A percentile compares a stretch with the other conserved stretches of the same genome.
These are phyloP conservation scores for Tetrapisispora nanseiensis DNA, from an alignment of 805 yeast species.

Conservation along the genomic window DNA sequence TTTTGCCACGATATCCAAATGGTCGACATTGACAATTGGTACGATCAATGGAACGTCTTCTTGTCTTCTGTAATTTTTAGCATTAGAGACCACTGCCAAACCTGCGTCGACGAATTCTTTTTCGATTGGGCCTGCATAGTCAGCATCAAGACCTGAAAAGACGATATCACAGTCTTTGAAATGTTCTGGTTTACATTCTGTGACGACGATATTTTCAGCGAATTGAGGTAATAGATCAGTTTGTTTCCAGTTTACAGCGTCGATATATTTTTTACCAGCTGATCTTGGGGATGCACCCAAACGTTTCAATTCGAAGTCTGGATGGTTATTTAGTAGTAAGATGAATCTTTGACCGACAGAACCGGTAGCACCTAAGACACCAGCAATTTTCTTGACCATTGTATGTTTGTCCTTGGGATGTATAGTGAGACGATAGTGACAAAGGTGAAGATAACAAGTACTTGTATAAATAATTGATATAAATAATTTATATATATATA, in stretches of 20 bases:
- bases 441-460: too few species aligned
- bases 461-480: too few species aligned
- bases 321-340: slow-evolving; percentile 72
- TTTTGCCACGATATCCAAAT: slow-evolving; percentile 60
- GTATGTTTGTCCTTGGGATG: too few species aligned
- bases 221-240: slow-evolving; percentile 66
- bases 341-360: slow-evolving; percentile 96
- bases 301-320: slow-evolving; percentile 74
- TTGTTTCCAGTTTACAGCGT: slow-evolving; percentile 93
- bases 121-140: slow-evolving; percentile 88
- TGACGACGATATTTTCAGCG: slow-evolving; percentile 54
- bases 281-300: slow-evolving; percentile 91
- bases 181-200: slow-evolving; percentile 64
- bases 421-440: background rate
- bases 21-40: slow-evolving; percentile 91
- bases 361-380: slow-evolving; percentile 97
- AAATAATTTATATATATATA: too few species aligned
- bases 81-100: slow-evolving; percentile 80
- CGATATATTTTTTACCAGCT: slow-evolving; percentile 78
- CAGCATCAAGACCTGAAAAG: slow-evolving; percentile 90
- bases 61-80: slow-evolving; percentile 88
- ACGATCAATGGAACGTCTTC: slow-evolving; percentile 85
- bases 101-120: slow-evolving; percentile 75
- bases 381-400: slow-evolving; percentile 40
- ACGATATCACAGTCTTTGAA: slow-evolving; percentile 90